A percentile compares a stretch with the other conserved stretches of the same genome.
These are phyloP conservation scores for Fraxinus albicans DNA, from an alignment of 305 asterid species.

Conservation along the genomic window DNA sequence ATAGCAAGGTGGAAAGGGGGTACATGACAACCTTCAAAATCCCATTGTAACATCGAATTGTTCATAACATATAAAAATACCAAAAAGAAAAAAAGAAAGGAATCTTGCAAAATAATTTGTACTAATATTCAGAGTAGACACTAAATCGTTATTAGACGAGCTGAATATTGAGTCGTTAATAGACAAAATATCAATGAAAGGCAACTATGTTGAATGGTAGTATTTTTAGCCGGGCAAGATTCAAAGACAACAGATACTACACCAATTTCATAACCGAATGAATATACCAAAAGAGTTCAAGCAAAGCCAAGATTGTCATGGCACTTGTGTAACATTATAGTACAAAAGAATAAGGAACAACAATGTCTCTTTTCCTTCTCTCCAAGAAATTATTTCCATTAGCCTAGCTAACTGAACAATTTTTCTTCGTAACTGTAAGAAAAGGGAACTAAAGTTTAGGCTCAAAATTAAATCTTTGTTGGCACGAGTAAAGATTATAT, in stretches of 20 bases:
- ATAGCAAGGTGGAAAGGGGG: not conserved
- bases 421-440: not conserved
- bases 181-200: slow-evolving; percentile 26
- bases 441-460: slow-evolving; percentile 38
- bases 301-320: not conserved
- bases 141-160: not conserved
- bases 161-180: not conserved
- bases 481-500: not conserved
- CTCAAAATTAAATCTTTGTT: slow-evolving; percentile 46
- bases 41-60: not conserved
- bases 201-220: not conserved
- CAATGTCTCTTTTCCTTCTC: not conserved
- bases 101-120: not conserved
- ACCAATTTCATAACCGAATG: not conserved
- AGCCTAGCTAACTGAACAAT: not conserved
- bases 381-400: not conserved
- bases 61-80: not conserved
- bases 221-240: not conserved
- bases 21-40: not conserved
- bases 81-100: too few relatives aligned
- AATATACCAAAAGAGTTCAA: not conserved
- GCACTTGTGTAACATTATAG: not conserved
- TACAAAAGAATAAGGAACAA: not conserved
- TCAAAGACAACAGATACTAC: not conserved
- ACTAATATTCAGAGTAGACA: not conserved